A percentile compares a stretch with the other conserved stretches of the same genome.
These are phyloP conservation scores for Rubia balearica DNA, from an alignment of 305 asterid genomes.

Conservation along the genomic window DNA sequence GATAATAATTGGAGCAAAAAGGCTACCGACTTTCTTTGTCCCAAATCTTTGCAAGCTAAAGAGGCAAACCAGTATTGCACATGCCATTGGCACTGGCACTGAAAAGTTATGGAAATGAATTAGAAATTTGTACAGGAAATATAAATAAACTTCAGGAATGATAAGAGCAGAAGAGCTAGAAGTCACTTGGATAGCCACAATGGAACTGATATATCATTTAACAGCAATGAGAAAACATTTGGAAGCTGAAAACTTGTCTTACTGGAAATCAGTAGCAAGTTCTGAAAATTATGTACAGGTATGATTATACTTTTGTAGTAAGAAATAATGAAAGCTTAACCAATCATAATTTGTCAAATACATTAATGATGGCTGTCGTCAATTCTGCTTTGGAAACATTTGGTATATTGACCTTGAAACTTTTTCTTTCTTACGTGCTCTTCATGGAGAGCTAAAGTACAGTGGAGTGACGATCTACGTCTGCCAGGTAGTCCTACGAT, in stretches of 20 bases:
- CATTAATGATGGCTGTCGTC: not conserved
- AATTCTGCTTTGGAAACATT: not conserved
- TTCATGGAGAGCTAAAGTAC: not conserved
- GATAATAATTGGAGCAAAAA: slow-evolving; percentile 85
- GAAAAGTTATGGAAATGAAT: slow-evolving; percentile 24
- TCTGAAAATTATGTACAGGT: not conserved
- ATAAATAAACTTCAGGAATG: not conserved
- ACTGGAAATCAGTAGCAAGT: not conserved
- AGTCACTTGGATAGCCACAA: not conserved
- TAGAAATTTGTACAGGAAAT: slow-evolving; percentile 3
- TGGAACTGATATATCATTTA: not conserved
- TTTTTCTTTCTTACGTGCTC: not conserved
- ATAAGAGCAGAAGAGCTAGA: not conserved
- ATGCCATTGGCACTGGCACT: slow-evolving; percentile 87
- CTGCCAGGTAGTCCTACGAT: not conserved
- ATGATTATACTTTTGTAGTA: not conserved
- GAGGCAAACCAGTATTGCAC: slow-evolving; percentile 74
- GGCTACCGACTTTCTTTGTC: slow-evolving; percentile 61
- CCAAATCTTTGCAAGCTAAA: slow-evolving; percentile 82
- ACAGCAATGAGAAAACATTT: not conserved
- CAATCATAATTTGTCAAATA: too few species aligned
- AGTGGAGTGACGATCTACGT: not conserved
- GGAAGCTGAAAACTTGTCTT: not conserved
- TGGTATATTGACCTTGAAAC: not conserved
- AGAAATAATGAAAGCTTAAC: not conserved